A percentile compares a stretch with the other conserved stretches of the same genome.
Conservation (phyloP, 257 asterid species). For the Mentha longifolia region DNA sequence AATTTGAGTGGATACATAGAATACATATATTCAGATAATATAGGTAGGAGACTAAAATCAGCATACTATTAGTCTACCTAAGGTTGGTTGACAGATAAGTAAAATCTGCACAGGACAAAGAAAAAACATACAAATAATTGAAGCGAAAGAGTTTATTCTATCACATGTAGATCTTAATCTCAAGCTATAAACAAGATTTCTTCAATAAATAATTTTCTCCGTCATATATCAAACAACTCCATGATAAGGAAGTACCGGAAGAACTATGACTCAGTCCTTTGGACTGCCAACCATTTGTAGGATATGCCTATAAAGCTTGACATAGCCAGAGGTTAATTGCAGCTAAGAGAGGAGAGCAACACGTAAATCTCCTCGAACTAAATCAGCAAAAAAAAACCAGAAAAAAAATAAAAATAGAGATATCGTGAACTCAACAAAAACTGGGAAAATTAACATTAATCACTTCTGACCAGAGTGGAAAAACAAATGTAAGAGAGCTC, state of each 20-base stretch:
- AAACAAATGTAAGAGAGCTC: constrained; percentile 2
- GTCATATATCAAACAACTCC: neutral
- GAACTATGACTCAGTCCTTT: constrained; percentile 1
- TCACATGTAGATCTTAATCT: neutral
- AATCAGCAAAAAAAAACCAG: constrained; percentile 6
- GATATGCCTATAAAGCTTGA: neutral
- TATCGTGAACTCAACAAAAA: neutral
- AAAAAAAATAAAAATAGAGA: neutral
- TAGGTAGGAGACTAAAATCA: neutral
- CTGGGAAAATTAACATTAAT: neutral
- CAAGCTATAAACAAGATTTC: neutral
- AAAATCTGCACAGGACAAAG: neutral
- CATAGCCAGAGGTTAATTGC: neutral
- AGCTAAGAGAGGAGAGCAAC: constrained; percentile 9
- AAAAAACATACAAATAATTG: neutral
- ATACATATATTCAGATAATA: neutral
- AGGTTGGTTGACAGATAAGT: neutral
- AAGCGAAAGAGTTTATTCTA: neutral
- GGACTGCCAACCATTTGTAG: neutral
- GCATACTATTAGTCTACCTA: neutral
- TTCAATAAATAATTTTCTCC: neutral
- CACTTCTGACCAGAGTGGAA: neutral
- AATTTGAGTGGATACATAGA: neutral
- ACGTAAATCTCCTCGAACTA: constrained; percentile 4
- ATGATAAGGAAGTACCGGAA: neutral